These are phyloP conservation scores for Scheffersomyces amazonensis DNA, from an alignment of 805 yeast genomes.

Conservation along the genomic window DNA sequence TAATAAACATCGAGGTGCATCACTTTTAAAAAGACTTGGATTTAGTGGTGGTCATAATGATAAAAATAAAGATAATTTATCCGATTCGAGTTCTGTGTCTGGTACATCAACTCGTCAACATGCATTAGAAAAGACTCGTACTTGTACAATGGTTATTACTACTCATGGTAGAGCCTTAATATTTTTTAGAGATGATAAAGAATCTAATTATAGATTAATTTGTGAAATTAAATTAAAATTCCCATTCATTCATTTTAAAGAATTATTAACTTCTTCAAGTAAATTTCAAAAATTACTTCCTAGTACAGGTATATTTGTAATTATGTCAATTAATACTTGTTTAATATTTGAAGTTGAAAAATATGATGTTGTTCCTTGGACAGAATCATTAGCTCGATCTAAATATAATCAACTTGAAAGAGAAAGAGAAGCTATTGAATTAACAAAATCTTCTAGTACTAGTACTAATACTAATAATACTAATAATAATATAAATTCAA, in stretches of 20 bases:
- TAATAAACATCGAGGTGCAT: neutral
- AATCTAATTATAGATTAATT: slow-evolving; percentile 42
- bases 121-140: slow-evolving; percentile 36
- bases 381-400: slow-evolving; percentile 49
- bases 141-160: slow-evolving; percentile 57
- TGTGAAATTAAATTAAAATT: slow-evolving; percentile 55
- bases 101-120: slow-evolving; percentile 10
- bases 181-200: slow-evolving; percentile 43
- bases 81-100: neutral
- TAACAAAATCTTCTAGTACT: slow-evolving; percentile 3
- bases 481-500: neutral
- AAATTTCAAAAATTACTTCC: slow-evolving; percentile 28
- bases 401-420: slow-evolving; percentile 49
- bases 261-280: slow-evolving; percentile 43
- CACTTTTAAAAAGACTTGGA: slow-evolving; percentile 8
- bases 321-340: slow-evolving; percentile 52
- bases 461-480: neutral
- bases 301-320: slow-evolving; percentile 50
- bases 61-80: slow-evolving; percentile 2
- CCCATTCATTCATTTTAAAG: slow-evolving; percentile 55
- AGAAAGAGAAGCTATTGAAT: slow-evolving; percentile 14
- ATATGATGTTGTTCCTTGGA: slow-evolving; percentile 55
- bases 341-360: slow-evolving; percentile 57
- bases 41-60: slow-evolving; percentile 4
- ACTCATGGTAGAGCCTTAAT: slow-evolving; percentile 61